phyloP scores from a whole-genome alignment of 306 rosid genomes.

The Benincasa hispida region DNA sequence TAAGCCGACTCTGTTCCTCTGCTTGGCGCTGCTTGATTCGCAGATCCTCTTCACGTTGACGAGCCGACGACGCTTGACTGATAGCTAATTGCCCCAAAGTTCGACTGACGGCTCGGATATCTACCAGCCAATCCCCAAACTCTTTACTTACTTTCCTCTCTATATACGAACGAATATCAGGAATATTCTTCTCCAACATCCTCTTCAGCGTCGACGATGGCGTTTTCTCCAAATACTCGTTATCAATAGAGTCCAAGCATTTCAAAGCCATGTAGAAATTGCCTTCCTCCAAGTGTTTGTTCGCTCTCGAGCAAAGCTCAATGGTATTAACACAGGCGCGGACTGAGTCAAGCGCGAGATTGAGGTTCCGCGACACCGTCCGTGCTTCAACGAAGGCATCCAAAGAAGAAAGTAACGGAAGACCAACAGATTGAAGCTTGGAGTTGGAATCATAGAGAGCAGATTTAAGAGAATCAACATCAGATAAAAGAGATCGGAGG shows the following conservation, averaged over 20 bases:
- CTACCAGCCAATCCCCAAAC: conserved; percentile 94
- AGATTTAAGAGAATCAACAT: conserved; percentile 86
- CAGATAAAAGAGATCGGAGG: conserved; percentile 94
- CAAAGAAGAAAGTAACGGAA: conserved; percentile 73
- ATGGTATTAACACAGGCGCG: conserved; percentile 29
- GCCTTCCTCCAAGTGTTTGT: conserved; percentile 42
- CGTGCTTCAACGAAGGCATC: conserved; percentile 79
- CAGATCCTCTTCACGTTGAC: conserved; percentile 96
- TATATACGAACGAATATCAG: conserved; percentile 77
- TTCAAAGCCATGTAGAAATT: conserved; percentile 90
- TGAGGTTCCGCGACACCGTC: conserved; percentile 57
- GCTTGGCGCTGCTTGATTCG: conserved; percentile 97
- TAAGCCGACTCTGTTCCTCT: conserved; percentile 96
- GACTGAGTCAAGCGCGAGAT: conserved; percentile 66
- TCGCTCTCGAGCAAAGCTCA: conserved; percentile 80
- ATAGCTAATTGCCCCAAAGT: conserved; percentile 89
- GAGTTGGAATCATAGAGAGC: conserved; percentile 83
- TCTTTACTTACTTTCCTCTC: conserved; percentile 87
- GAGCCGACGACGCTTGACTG: conserved; percentile 85
- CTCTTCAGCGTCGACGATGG: conserved; percentile 64
- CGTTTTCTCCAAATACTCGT: conserved; percentile 45
- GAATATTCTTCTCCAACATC: conserved; percentile 94
- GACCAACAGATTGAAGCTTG: conserved; percentile 68
- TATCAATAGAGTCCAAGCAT: conserved; percentile 68
- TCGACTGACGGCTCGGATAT: conserved; percentile 87